phyloP scores from a whole-genome alignment of 257 asterid species.

The Mentha longifolia region DNA sequence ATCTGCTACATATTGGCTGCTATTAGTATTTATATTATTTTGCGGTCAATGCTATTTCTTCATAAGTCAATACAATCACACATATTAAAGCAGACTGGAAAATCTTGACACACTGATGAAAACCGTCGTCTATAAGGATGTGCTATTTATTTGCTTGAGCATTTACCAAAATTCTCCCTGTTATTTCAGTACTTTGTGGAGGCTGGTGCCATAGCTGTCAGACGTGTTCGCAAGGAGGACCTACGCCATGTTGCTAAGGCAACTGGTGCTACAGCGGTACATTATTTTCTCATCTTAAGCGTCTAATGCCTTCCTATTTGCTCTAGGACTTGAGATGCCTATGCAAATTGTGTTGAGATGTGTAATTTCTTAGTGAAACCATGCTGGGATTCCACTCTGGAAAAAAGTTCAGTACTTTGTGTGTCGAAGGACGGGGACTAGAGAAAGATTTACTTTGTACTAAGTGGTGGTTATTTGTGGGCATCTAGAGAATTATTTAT shows the following conservation, averaged over 20 bases:
- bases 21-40: constrained; percentile 1
- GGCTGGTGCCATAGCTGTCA: constrained; percentile 94
- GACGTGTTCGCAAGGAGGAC: constrained; percentile 94
- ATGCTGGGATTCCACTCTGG: not conserved
- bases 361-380: not conserved
- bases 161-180: not conserved
- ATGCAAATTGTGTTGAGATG: not conserved
- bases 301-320: not conserved
- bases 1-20: not conserved
- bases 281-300: constrained; percentile 27
- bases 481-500: constrained; percentile 16
- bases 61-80: not conserved
- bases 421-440: constrained; percentile 14
- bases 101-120: not conserved
- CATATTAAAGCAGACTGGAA: constrained; percentile 8
- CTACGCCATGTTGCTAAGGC: constrained; percentile 96
- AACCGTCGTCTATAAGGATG: not conserved
- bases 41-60: constrained; percentile 17
- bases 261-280: constrained; percentile 90
- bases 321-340: constrained; percentile 12
- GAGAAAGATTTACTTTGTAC: not conserved
- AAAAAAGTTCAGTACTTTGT: not conserved
- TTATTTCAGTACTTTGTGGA: constrained; percentile 86
- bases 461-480: not conserved
- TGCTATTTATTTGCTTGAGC: not conserved